Evolutionary conservation across 768 basidiomycete genomes (phyloP).

Genomic region (Candolleomyces eurysporus): DNA sequence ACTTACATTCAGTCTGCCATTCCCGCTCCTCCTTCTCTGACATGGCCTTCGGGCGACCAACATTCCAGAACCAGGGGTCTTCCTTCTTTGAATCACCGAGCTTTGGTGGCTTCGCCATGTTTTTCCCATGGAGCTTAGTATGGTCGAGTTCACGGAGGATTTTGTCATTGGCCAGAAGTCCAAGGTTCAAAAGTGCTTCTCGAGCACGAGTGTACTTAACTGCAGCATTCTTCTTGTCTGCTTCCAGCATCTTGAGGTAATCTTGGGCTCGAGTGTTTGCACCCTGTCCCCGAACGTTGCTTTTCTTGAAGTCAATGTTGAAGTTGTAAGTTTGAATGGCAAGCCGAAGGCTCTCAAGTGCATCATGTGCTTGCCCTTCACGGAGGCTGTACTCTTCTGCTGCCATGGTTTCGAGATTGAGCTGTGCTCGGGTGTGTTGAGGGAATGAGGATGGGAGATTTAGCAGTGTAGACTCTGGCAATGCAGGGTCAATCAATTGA

Average conservation of each 20-base stretch:
- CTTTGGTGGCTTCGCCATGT: not conserved
- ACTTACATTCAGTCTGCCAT: conserved; percentile 17
- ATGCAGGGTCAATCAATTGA: not conserved
- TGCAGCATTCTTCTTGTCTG: conserved; percentile 13
- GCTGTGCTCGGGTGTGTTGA: not conserved
- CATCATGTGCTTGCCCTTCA: conserved; percentile 27
- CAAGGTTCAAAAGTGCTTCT: conserved; percentile 14
- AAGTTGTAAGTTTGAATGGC: conserved; percentile 20
- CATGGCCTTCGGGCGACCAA: not conserved
- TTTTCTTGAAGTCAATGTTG: conserved; percentile 19
- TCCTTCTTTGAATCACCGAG: conserved; percentile 10
- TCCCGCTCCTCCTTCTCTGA: conserved; percentile 8
- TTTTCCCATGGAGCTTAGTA: not conserved
- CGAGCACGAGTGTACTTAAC: conserved; percentile 15
- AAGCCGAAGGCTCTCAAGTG: conserved; percentile 18
- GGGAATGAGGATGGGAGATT: conserved; percentile 16
- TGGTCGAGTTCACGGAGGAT: conserved; percentile 1
- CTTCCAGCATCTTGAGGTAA: conserved; percentile 15
- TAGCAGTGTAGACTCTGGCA: not conserved
- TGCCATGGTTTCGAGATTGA: conserved; percentile 7
- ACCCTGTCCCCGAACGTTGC: conserved; percentile 20
- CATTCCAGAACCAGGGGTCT: conserved; percentile 2
- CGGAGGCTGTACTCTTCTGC: conserved; percentile 18
- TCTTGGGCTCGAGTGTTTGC: conserved; percentile 19
- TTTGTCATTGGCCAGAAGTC: conserved; percentile 8